Conservation (phyloP, 2,329 filamentous ascomycete species). For the Diaporthe batatas region DNA sequence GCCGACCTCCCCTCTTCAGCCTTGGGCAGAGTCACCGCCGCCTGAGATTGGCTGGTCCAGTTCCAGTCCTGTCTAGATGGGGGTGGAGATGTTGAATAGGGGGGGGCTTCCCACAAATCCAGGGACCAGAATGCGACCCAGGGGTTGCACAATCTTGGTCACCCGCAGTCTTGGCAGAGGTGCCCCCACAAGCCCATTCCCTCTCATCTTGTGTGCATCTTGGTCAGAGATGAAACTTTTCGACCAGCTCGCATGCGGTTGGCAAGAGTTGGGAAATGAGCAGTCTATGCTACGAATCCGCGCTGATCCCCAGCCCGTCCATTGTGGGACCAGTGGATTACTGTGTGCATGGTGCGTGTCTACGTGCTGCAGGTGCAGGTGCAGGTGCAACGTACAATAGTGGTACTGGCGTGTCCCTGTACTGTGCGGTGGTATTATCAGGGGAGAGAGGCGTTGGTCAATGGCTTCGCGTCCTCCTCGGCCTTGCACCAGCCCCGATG, state of each 20-base stretch:
- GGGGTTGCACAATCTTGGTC: constrained; percentile 31
- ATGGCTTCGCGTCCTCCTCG: constrained; percentile 35
- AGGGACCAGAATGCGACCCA: constrained; percentile 36
- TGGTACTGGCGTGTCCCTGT: not conserved
- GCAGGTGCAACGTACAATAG: constrained; percentile 8
- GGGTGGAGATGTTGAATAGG: constrained; percentile 35
- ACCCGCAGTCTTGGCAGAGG: constrained; percentile 29
- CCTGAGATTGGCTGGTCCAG: constrained; percentile 27
- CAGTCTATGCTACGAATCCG: constrained; percentile 13
- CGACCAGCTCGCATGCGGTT: constrained; percentile 22
- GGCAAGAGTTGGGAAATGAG: constrained; percentile 33
- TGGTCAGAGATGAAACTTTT: constrained; percentile 26
- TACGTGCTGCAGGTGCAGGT: constrained; percentile 11
- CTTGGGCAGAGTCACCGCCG: constrained; percentile 14
- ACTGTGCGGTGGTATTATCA: constrained; percentile 15
- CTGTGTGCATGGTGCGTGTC: not conserved
- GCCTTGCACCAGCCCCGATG: constrained; percentile 34
- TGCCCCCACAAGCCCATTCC: constrained; percentile 34
- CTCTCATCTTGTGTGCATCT: constrained; percentile 36
- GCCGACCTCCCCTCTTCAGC: constrained; percentile 28
- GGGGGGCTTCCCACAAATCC: constrained; percentile 37
- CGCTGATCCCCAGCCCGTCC: constrained; percentile 9
- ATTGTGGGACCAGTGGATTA: constrained; percentile 14
- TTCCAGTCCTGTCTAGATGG: not conserved
- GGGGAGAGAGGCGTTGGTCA: constrained; percentile 22